Conservation (phyloP, 305 asterid species). For the Fraxinus greggii region DNA sequence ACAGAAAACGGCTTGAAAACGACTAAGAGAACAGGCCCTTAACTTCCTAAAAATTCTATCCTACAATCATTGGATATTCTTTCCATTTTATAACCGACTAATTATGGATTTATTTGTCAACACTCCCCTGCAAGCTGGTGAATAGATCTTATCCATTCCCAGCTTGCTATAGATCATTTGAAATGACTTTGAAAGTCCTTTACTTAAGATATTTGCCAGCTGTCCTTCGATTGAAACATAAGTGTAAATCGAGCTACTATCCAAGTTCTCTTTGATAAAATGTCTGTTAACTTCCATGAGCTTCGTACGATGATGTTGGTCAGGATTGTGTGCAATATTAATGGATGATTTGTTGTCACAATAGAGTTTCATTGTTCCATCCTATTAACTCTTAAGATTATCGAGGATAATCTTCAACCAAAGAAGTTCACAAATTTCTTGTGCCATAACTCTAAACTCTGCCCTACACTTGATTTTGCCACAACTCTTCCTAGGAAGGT, state of each 20-base stretch:
- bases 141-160: background rate
- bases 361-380: background rate
- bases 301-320: background rate
- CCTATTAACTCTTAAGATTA: background rate
- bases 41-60: background rate
- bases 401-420: background rate
- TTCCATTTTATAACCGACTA: background rate
- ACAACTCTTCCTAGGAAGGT: background rate
- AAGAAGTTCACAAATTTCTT: background rate
- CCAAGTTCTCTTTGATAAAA: background rate
- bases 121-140: background rate
- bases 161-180: background rate
- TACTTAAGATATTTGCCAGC: background rate
- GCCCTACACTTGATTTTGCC: background rate
- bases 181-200: background rate
- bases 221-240: background rate
- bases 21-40: no score
- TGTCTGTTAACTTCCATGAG: background rate
- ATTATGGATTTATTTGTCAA: background rate
- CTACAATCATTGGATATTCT: background rate
- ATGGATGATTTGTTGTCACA: background rate
- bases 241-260: background rate
- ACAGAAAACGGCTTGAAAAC: no score
- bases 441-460: background rate
- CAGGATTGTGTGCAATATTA: background rate